Evolutionary conservation across 2,329 filamentous ascomycete genomes (phyloP), one percentile per base, ranked within the genome.

Genomic region (Talaromyces sp.): DNA sequence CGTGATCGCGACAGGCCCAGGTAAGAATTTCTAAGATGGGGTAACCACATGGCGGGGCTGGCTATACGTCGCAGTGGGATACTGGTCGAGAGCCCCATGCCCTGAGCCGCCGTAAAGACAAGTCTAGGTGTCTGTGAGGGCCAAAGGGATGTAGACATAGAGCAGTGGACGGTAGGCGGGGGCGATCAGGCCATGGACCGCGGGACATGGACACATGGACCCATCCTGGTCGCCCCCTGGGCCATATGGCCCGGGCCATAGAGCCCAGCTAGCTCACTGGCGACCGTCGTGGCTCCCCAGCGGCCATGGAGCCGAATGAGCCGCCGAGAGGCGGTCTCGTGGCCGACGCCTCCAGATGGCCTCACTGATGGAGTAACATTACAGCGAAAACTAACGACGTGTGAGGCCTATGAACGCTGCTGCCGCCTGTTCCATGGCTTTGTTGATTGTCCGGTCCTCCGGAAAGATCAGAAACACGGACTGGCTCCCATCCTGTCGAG

Each of bases 221-320:
- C 31, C 3, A 39, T 19, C 60, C 48, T 39, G 4, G 33, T 56
- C 45, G 8, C 19, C 22, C 45, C 5, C 45, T 10, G 41, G 41
- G 58, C 41, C 27, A 45, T 47, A 60, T 60, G 39, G 58, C 58
- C 41, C n/a, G 27, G 58, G 58, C 60, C 22, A 62, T 27, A 31
- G 60, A 62, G 60, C 60, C 19, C 47, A 54, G 48, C 60, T 13
- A 62, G 35, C 47, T 13, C 16, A 39, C 48, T 43, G 35, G 60
- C 45, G 2, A n/a, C 33, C 47, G 45, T 22, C 35, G n/a, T 48
- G 39, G 1, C 22, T 27, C 33, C 35, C 7, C n/a, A 37, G 33
- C 31, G 24, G 47, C 45, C 37, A 62, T 41, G 33, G 35, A 62
- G 60, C 35, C 47, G 7, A 33, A 14, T 39, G 37, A 62, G 60